Evolutionary conservation across 1,139 yeast species (phyloP).

Genomic region (Hyphopichia wangnamkhiaoensis): DNA sequence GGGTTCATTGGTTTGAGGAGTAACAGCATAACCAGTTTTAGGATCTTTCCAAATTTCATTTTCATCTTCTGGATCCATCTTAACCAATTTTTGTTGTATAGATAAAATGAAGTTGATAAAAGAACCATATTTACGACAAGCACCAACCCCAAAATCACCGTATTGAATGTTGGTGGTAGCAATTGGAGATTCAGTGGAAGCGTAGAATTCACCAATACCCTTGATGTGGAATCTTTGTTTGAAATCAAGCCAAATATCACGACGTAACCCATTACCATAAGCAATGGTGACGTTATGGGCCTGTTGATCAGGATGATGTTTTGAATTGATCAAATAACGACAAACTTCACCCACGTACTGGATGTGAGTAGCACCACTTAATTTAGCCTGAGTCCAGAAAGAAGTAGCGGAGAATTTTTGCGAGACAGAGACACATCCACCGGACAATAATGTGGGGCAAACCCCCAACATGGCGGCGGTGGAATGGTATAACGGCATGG

Average conservation of each 20-base stretch:
- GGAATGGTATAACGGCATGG: constrained; percentile 96
- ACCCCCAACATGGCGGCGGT: constrained; percentile 90
- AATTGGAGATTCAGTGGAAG: constrained; percentile 90
- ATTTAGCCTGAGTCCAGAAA: constrained; percentile 87
- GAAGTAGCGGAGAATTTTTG: constrained; percentile 82
- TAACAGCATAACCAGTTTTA: constrained; percentile 56
- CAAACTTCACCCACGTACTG: constrained; percentile 98
- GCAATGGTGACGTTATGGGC: constrained; percentile 70
- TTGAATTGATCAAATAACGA: constrained; percentile 75
- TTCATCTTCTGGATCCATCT: constrained; percentile 82
- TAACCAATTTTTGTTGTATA: constrained; percentile 62
- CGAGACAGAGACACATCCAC: constrained; percentile 77
- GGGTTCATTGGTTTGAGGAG: constrained; percentile 56
- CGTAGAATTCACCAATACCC: constrained; percentile 88
- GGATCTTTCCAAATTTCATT: constrained; percentile 71
- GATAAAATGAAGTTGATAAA: constrained; percentile 55
- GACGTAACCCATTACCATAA: constrained; percentile 89
- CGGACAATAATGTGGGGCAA: constrained; percentile 63
- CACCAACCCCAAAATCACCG: constrained; percentile 85
- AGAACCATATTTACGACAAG: constrained; percentile 82
- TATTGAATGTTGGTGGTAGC: constrained; percentile 82
- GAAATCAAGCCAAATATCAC: constrained; percentile 87
- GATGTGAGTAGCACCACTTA: constrained; percentile 72
- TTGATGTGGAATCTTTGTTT: constrained; percentile 73
- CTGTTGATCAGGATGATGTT: constrained; percentile 65